A percentile compares a stretch with the other conserved stretches of the same genome.
Evolutionary conservation across 306 rosid genomes (phyloP).

Genomic region (Trifolium repens): DNA sequence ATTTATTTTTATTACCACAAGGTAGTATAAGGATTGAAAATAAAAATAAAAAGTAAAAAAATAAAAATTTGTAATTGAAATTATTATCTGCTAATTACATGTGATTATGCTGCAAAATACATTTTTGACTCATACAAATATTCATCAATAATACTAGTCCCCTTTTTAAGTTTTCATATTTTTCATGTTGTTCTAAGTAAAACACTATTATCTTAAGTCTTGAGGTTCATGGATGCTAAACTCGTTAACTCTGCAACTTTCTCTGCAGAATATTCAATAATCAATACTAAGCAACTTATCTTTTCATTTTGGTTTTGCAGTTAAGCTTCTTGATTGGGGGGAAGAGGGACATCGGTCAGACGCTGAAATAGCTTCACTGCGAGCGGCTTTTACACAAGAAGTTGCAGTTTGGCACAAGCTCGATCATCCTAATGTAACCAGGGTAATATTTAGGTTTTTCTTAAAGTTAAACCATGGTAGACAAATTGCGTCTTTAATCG

Average conservation of each 20-base stretch:
- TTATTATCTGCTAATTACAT: conserved; percentile 29
- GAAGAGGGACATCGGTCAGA: conserved; percentile 98
- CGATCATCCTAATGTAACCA: conserved; percentile 97
- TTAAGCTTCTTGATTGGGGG: conserved; percentile 98
- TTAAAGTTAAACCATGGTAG: neutral
- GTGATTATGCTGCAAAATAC: conserved; percentile 45
- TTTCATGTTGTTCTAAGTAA: conserved; percentile 7
- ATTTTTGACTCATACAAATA: conserved; percentile 31
- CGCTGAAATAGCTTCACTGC: conserved; percentile 90
- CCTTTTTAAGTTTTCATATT: neutral
- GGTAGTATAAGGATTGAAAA: conserved; percentile 37
- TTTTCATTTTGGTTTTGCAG: conserved; percentile 56
- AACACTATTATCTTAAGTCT: conserved; percentile 27
- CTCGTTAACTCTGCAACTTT: conserved; percentile 19
- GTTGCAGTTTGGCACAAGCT: conserved; percentile 99
- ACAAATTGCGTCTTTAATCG: neutral
- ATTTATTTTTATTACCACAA: conserved; percentile 32
- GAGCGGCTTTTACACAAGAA: conserved; percentile 98
- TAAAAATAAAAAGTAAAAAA: neutral
- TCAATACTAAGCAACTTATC: conserved; percentile 25
- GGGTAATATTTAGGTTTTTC: conserved; percentile 53
- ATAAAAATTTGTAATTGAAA: conserved; percentile 15
- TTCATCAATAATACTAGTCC: conserved; percentile 7
- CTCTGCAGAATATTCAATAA: conserved; percentile 39
- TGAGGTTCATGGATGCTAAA: conserved; percentile 10